Base-by-base conservation (phyloP, 768 basidiomycete genomes). In the Tricholoma saponaceum region DNA sequence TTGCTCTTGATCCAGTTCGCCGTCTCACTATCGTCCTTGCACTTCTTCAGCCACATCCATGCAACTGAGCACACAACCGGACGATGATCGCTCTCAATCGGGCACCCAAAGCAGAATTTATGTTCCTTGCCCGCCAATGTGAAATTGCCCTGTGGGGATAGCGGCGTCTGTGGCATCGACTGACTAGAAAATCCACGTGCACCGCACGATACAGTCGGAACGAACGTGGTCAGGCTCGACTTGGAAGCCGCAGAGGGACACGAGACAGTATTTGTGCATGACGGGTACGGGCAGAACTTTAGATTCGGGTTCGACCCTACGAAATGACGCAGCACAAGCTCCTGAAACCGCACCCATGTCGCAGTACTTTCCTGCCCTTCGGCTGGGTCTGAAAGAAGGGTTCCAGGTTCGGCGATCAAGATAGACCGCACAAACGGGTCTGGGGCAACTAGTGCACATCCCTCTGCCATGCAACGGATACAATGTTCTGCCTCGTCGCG, bases 1-100 rank as follows among this genome's bases (percentile, higher is more conserved):
- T 99, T 98, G 61, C 95, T 97, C 83, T 92, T 94, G 79, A 99
- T 94, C 97, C 97, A 99, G 71, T 99, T 98, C 23, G 95, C 93
- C 16, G 97, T 99, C 76, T 99, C 97, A 61, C 89, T 92, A 69
- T 99, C 97, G 70, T 99, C 97, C 52, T 86, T 84, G 72, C 97
- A 98, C 73, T 99, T 98, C 83, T 89, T 92, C 66, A 95, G 73
- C 97, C 97, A 99, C 79, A 94, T 82, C 77, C 81, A 87, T 60
- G 95, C 92, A 22, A 95, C 88, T 5, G 73, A 78, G 71, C 97
- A 99, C 50, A 97, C 81, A 44, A 97, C 86, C 0, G 97, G 97
- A 28, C 93, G 83, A 69, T 99, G 97, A 69, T 96, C 94, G 62
- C 80, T 83, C 66, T 94, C 89, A 62, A 93, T 83, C 44, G 84